A percentile compares a stretch with the other conserved stretches of the same genome.
phyloP scores from a whole-genome alignment of 2,329 filamentous ascomycete genomes.

The Fusarium papillatum region DNA sequence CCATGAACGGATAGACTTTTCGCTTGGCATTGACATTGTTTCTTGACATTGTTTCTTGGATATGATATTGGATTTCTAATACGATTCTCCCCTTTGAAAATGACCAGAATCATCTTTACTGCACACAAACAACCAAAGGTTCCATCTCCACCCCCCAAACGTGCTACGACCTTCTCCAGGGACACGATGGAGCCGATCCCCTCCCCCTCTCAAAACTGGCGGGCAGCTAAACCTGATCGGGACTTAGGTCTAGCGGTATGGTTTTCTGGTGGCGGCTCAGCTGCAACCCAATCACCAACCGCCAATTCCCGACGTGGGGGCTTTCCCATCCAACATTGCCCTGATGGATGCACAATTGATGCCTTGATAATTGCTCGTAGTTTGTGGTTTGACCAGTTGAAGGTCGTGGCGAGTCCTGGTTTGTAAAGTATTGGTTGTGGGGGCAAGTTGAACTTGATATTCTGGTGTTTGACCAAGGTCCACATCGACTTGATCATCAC shows the following conservation, averaged over 20 bases:
- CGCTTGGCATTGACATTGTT: neutral
- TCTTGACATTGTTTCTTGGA: neutral
- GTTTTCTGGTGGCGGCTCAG: slow-evolving; percentile 30
- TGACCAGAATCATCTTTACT: neutral
- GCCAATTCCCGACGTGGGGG: slow-evolving; percentile 38
- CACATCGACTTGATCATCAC: neutral
- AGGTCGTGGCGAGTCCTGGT: neutral
- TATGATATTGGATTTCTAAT: no score
- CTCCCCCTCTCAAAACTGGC: slow-evolving; percentile 27
- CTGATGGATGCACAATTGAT: slow-evolving; percentile 23
- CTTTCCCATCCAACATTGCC: slow-evolving; percentile 35
- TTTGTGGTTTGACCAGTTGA: neutral
- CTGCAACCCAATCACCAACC: slow-evolving; percentile 38
- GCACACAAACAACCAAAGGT: neutral
- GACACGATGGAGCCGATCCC: slow-evolving; percentile 19
- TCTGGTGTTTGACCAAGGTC: slow-evolving; percentile 1
- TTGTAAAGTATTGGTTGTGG: neutral
- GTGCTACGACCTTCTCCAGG: slow-evolving; percentile 21
- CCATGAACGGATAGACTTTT: neutral
- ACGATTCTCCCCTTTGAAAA: neutral
- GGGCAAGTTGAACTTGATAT: neutral
- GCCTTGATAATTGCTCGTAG: slow-evolving; percentile 9
- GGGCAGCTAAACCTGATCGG: slow-evolving; percentile 33
- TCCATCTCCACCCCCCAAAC: neutral
- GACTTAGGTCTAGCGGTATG: slow-evolving; percentile 37